Evolutionary conservation across 2,329 filamentous ascomycete species (phyloP).

Genomic region (Fusarium avenaceum): DNA sequence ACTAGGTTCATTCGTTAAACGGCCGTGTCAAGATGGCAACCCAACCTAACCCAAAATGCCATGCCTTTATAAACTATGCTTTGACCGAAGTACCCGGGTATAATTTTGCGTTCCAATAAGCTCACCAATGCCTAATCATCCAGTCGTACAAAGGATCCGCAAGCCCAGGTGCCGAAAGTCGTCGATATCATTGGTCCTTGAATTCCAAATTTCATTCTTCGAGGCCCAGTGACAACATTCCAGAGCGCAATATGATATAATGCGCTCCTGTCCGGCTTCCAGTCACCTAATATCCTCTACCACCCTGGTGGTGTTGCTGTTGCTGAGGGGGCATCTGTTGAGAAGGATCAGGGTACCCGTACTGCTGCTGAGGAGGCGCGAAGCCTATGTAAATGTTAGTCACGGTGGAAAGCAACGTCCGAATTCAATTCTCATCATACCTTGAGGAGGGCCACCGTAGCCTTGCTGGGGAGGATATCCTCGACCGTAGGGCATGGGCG

Average conservation of each 20-base stretch:
- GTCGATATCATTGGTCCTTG: slow-evolving; percentile 42
- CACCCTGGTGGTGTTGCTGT: slow-evolving; percentile 58
- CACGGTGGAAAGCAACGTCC: background rate
- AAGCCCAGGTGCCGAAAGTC: slow-evolving; percentile 45
- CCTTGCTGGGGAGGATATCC: slow-evolving; percentile 55
- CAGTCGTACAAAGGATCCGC: slow-evolving; percentile 48
- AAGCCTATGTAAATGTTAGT: slow-evolving; percentile 52
- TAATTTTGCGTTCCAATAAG: slow-evolving; percentile 50
- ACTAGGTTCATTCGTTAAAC: slow-evolving; percentile 48
- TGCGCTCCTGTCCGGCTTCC: slow-evolving; percentile 13
- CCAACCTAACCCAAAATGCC: slow-evolving; percentile 39
- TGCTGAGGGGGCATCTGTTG: slow-evolving; percentile 56
- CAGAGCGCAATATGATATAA: slow-evolving; percentile 1
- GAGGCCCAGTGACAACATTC: slow-evolving; percentile 5
- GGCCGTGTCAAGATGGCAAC: slow-evolving; percentile 48
- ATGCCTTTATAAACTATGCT: slow-evolving; percentile 45
- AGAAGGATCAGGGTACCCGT: slow-evolving; percentile 63
- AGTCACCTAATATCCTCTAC: slow-evolving; percentile 59
- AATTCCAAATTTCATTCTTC: slow-evolving; percentile 24
- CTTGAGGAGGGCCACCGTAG: slow-evolving; percentile 58
- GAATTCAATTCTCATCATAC: slow-evolving; percentile 48
- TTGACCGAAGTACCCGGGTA: slow-evolving; percentile 49
- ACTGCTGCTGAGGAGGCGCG: slow-evolving; percentile 53
- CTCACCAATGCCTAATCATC: slow-evolving; percentile 47
- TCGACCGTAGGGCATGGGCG: slow-evolving; percentile 55